Percentiles rank a stretch among this genome's conserved stretches.
These are phyloP conservation scores for Draba incana DNA, from an alignment of 345 rosid genomes.

Conservation along the genomic window DNA sequence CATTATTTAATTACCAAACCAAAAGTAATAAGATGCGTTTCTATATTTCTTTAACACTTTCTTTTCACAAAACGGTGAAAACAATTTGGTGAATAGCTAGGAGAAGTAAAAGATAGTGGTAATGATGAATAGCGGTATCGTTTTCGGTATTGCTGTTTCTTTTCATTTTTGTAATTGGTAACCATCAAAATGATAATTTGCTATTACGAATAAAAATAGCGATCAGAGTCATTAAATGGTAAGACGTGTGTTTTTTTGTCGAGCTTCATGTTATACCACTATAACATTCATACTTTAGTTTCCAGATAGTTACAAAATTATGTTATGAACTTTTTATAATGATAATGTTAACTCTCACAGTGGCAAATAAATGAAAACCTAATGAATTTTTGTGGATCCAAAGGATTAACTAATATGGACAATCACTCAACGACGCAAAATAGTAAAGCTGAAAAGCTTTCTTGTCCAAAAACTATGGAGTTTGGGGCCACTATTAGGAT, in stretches of 20 bases:
- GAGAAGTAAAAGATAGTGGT: too few relatives aligned
- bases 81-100: too few relatives aligned
- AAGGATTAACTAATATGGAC: background rate
- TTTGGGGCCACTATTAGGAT: too few relatives aligned
- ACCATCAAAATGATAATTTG: too few relatives aligned
- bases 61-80: background rate
- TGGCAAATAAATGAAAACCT: background rate
- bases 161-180: too few relatives aligned
- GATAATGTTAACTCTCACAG: background rate
- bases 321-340: too few relatives aligned
- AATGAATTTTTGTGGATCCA: conserved; percentile 8
- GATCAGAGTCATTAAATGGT: background rate
- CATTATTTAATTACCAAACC: too few relatives aligned
- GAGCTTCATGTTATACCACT: background rate
- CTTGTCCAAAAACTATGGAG: background rate
- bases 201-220: too few relatives aligned
- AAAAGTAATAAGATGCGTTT: too few relatives aligned
- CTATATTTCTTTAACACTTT: background rate
- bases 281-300: background rate
- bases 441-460: background rate
- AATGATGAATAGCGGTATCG: too few relatives aligned
- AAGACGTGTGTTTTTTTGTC: background rate
- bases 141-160: too few relatives aligned
- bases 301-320: background rate
- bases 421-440: background rate